Conservation (phyloP, 2,329 filamentous ascomycete species). For the Huntiella abstrusa region DNA sequence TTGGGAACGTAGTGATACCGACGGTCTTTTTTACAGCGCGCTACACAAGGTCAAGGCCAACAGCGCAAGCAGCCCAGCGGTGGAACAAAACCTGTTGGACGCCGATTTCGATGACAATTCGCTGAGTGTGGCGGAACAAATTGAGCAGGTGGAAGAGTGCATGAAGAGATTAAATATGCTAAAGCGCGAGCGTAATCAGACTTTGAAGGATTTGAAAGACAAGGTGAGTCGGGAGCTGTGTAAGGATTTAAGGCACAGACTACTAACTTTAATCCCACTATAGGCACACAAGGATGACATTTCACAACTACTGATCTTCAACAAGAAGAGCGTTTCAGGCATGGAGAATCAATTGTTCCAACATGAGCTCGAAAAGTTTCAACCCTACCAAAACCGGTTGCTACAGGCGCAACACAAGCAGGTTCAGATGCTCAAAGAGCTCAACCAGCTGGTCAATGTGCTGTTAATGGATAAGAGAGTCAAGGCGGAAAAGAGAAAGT, state of each 20-base stretch:
- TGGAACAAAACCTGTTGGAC: constrained; percentile 69
- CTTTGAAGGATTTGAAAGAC: constrained; percentile 91
- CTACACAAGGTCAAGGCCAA: constrained; percentile 56
- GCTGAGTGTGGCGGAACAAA: constrained; percentile 73
- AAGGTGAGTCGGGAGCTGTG: constrained; percentile 44
- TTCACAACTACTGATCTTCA: constrained; percentile 87
- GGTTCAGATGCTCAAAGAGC: constrained; percentile 79
- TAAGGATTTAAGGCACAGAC: background rate
- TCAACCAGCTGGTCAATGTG: constrained; percentile 71
- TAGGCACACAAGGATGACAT: constrained; percentile 94
- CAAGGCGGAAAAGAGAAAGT: constrained; percentile 83
- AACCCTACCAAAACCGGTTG: constrained; percentile 77
- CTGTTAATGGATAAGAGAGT: constrained; percentile 89
- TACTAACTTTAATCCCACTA: constrained; percentile 7
- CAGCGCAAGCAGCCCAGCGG: constrained; percentile 42
- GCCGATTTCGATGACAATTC: constrained; percentile 72
- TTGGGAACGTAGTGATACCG: constrained; percentile 68
- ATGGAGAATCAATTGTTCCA: constrained; percentile 88
- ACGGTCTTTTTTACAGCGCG: constrained; percentile 73
- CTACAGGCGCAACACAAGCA: constrained; percentile 93
- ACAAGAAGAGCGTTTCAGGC: constrained; percentile 89
- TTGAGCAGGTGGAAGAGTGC: constrained; percentile 71
- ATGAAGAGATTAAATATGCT: constrained; percentile 80
- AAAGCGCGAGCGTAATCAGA: constrained; percentile 78
- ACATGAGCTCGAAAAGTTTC: constrained; percentile 91